These are phyloP conservation scores for Diospyros lotus DNA, from an alignment of 148 eudicot genomes.

Conservation along the genomic window DNA sequence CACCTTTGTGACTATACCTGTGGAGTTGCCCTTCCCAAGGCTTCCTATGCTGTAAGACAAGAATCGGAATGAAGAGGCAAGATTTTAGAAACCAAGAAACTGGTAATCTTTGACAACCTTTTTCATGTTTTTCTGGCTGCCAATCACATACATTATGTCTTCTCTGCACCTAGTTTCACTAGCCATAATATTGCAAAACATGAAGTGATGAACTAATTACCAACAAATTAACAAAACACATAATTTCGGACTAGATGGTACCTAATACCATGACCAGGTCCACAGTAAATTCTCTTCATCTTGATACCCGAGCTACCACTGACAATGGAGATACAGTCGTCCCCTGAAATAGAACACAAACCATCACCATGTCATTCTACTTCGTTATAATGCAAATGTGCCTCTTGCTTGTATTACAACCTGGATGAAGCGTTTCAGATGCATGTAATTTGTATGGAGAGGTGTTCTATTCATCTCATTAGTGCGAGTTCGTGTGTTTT, in stretches of 20 bases:
- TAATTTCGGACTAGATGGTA: slow-evolving; percentile 12
- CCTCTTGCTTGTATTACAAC: neutral
- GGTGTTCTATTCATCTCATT: neutral
- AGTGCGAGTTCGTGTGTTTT: neutral
- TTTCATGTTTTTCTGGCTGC: too few relatives aligned
- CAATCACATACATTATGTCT: too few relatives aligned
- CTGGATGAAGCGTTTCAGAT: neutral
- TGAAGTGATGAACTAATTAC: neutral
- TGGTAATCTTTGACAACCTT: too few relatives aligned
- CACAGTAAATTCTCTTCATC: slow-evolving; percentile 91
- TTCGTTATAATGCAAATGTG: neutral
- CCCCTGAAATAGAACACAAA: slow-evolving; percentile 50
- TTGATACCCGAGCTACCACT: slow-evolving; percentile 81
- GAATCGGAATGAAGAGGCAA: too few relatives aligned
- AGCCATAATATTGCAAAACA: neutral
- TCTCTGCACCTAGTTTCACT: neutral
- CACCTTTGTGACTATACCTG: slow-evolving; percentile 56
- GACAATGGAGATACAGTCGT: slow-evolving; percentile 91
- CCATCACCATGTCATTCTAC: neutral
- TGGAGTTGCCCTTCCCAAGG: slow-evolving; percentile 74
- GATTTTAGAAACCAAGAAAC: too few relatives aligned
- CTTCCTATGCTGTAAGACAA: slow-evolving; percentile 68
- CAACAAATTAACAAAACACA: neutral
- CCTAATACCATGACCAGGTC: slow-evolving; percentile 98
- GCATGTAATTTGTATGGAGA: neutral